These are phyloP conservation scores for Chlorophyllum brunneum DNA, from an alignment of 768 basidiomycete genomes.

Conservation along the genomic window DNA sequence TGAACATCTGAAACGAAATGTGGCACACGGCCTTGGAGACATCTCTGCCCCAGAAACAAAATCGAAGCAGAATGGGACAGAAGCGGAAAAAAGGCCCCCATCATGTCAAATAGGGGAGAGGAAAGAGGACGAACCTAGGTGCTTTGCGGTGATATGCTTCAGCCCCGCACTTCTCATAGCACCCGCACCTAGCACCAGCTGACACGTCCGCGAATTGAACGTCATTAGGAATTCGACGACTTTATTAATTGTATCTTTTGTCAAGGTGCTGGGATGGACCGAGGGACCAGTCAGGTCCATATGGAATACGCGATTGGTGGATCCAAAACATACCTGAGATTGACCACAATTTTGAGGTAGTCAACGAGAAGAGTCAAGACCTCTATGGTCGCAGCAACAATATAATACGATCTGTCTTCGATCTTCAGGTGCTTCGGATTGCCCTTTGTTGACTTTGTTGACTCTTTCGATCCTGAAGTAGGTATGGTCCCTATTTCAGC, in stretches of 20 bases:
- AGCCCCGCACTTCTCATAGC: constrained; percentile 98
- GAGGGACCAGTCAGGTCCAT: not conserved
- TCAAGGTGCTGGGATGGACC: constrained; percentile 53
- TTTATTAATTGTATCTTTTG: constrained; percentile 92
- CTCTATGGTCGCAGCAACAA: constrained; percentile 81
- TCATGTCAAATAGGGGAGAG: not conserved
- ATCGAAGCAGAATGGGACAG: not conserved
- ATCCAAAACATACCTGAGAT: constrained; percentile 55
- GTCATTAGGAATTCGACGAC: constrained; percentile 95
- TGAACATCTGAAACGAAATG: not conserved
- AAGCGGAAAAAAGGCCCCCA: not conserved
- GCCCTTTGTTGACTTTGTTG: constrained; percentile 1
- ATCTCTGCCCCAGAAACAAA: not conserved
- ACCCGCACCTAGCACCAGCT: constrained; percentile 96
- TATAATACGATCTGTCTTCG: constrained; percentile 82
- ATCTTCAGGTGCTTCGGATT: constrained; percentile 61
- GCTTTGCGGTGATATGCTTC: constrained; percentile 98
- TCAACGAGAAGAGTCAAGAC: constrained; percentile 71
- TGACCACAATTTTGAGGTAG: constrained; percentile 85
- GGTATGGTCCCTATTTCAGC: not conserved
- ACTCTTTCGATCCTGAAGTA: constrained; percentile 1
- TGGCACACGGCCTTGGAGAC: not conserved
- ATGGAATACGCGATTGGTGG: too few species aligned
- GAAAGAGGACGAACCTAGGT: constrained; percentile 56
- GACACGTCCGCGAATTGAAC: constrained; percentile 97